Conservation (phyloP, 2,329 filamentous ascomycete genomes). For the Alternaria infectoria region DNA sequence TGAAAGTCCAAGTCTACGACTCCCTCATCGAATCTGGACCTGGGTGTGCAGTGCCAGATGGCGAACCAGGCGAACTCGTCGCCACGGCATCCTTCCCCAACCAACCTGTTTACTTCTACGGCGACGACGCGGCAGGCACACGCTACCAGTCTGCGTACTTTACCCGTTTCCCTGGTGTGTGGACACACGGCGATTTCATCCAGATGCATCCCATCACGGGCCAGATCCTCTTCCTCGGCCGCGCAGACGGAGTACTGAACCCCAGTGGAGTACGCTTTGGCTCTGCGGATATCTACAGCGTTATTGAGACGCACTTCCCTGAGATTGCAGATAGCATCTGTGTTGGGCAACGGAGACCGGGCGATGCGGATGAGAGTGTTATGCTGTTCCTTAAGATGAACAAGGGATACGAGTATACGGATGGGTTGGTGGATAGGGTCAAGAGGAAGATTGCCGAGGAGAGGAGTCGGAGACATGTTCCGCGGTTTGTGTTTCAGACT, state of each 20-base stretch:
- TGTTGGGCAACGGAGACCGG: constrained; percentile 74
- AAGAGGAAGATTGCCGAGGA: constrained; percentile 70
- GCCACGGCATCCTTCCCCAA: constrained; percentile 75
- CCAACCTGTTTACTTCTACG: constrained; percentile 65
- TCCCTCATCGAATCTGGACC: constrained; percentile 53
- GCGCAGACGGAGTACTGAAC: constrained; percentile 80
- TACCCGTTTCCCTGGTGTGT: constrained; percentile 63
- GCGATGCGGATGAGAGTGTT: constrained; percentile 64
- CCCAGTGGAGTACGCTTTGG: constrained; percentile 81
- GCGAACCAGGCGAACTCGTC: constrained; percentile 77
- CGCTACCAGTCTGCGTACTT: constrained; percentile 57
- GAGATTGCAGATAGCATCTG: constrained; percentile 76
- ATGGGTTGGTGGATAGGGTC: constrained; percentile 61
- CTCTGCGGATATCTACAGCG: constrained; percentile 78
- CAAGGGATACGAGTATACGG: constrained; percentile 53
- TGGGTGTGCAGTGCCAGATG: constrained; percentile 62
- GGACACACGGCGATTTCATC: constrained; percentile 85
- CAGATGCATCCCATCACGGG: constrained; percentile 71
- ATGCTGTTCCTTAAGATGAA: constrained; percentile 67
- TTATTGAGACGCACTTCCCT: constrained; percentile 71
- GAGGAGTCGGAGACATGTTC: constrained; percentile 76
- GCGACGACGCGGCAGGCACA: constrained; percentile 45
- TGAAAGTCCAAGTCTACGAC: constrained; percentile 67
- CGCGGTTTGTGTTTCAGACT: constrained; percentile 78
- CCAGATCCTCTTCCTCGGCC: constrained; percentile 69